Conservation (phyloP, 1,284 basidiomycete species). For the Microbotryum lychnidis-dioicae region DNA sequence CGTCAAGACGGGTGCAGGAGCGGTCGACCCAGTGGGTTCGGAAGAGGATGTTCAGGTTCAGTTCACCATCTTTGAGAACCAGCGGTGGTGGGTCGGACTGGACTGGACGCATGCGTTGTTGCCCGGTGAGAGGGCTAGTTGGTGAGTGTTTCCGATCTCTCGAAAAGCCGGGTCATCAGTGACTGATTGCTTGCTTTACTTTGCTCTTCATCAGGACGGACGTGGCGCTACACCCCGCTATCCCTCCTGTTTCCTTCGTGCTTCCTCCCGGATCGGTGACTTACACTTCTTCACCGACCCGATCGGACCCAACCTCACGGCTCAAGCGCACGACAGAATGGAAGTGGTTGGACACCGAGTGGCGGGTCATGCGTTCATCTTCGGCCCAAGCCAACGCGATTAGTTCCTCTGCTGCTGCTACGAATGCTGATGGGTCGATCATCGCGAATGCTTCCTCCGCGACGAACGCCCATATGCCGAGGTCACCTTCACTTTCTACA, state of each 20-base stretch:
- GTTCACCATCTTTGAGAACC: slow-evolving; percentile 36
- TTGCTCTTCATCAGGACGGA: slow-evolving; percentile 35
- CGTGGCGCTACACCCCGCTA: slow-evolving; percentile 39
- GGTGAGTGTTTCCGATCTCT: slow-evolving; percentile 20
- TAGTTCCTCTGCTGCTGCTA: not conserved
- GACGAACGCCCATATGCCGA: slow-evolving; percentile 6
- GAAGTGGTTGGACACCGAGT: slow-evolving; percentile 44
- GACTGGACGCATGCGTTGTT: slow-evolving; percentile 37
- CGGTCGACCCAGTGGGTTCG: slow-evolving; percentile 1
- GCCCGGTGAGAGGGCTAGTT: slow-evolving; percentile 36
- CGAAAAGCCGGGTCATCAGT: not conserved
- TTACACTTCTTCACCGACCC: slow-evolving; percentile 33
- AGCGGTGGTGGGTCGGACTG: slow-evolving; percentile 38
- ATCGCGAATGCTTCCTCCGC: not conserved
- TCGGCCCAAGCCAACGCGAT: not conserved
- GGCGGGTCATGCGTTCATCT: slow-evolving; percentile 36
- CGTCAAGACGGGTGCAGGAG: not conserved
- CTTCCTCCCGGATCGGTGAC: slow-evolving; percentile 39
- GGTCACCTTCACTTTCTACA: not conserved
- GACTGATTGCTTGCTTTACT: too few species aligned
- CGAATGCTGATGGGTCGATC: not conserved
- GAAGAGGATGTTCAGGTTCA: slow-evolving; percentile 31
- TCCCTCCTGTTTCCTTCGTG: slow-evolving; percentile 42
- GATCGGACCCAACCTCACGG: slow-evolving; percentile 30
- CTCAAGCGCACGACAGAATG: slow-evolving; percentile 40